Percentiles rank a stretch among this genome's conserved stretches.
phyloP scores from a whole-genome alignment of 106 monocot genomes.

The Platanthera guangdongensis region DNA sequence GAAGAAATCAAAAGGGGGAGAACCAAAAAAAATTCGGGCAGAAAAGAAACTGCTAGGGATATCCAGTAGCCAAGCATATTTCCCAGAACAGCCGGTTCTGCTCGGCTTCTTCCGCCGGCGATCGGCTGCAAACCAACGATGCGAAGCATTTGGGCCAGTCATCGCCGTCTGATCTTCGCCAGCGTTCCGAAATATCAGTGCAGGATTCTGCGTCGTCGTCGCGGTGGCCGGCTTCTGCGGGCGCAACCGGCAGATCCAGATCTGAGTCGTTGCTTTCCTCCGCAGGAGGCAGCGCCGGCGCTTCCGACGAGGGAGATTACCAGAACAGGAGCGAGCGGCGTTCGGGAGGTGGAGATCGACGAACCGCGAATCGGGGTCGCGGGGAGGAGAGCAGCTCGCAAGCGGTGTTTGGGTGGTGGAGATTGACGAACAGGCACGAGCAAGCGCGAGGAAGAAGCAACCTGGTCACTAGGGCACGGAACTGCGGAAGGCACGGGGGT shows the following conservation, averaged over 20 bases:
- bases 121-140: background rate
- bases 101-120: background rate
- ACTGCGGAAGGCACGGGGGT: no score
- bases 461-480: no score
- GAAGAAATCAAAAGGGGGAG: no score
- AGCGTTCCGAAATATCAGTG: background rate
- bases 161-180: background rate
- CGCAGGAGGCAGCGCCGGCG: background rate
- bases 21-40: no score
- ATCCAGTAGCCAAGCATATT: slow-evolving; percentile 1
- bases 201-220: background rate
- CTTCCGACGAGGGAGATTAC: no score
- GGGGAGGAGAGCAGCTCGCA: no score
- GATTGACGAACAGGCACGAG: no score
- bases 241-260: background rate
- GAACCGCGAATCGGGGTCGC: no score
- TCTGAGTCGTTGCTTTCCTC: background rate
- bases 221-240: background rate
- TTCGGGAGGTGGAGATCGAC: no score
- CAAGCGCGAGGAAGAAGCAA: no score
- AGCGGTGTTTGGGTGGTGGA: no score
- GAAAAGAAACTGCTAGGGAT: background rate
- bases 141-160: background rate
- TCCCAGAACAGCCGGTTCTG: background rate
- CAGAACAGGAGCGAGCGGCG: no score